A percentile compares a stretch with the other conserved stretches of the same genome.
Evolutionary conservation across 1,284 basidiomycete species (phyloP).

Genomic region (Ceratobasidium sp.): DNA sequence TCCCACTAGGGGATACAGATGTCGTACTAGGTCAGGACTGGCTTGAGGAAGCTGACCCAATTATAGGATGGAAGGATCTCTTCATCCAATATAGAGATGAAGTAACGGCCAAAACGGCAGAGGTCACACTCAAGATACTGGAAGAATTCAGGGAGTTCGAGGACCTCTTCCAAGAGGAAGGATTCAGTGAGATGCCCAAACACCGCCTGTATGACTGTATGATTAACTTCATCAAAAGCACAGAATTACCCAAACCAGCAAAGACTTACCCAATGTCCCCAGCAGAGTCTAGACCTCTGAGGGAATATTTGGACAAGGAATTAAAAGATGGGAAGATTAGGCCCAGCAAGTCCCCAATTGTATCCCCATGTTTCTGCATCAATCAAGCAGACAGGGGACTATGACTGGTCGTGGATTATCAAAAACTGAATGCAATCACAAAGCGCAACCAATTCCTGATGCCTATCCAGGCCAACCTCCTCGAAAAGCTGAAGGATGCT

Average conservation of each 20-base stretch:
- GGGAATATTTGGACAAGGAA: background rate
- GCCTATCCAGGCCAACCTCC: too few species aligned
- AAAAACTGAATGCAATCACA: too few species aligned
- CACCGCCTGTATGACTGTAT: background rate
- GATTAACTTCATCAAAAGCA: background rate
- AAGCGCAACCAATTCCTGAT: too few species aligned
- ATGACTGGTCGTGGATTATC: too few species aligned
- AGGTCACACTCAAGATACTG: too few species aligned
- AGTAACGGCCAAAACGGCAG: background rate
- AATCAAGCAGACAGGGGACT: too few species aligned
- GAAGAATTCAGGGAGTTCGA: background rate
- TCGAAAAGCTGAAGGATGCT: too few species aligned
- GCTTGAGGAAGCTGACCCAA: background rate
- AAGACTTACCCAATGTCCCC: background rate
- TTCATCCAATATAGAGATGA: background rate
- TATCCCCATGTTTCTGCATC: too few species aligned
- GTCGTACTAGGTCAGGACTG: background rate
- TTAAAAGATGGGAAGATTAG: constrained; percentile 8
- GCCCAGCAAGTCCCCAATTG: too few species aligned
- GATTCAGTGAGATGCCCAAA: background rate
- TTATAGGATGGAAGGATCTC: background rate
- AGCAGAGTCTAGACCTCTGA: too few species aligned
- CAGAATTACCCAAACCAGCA: background rate
- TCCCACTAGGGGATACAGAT: background rate
- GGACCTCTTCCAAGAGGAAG: constrained; percentile 5